These are phyloP conservation scores for Tillandsia fasciculata DNA, from an alignment of 176 grass and related monocot species.

Conservation along the genomic window DNA sequence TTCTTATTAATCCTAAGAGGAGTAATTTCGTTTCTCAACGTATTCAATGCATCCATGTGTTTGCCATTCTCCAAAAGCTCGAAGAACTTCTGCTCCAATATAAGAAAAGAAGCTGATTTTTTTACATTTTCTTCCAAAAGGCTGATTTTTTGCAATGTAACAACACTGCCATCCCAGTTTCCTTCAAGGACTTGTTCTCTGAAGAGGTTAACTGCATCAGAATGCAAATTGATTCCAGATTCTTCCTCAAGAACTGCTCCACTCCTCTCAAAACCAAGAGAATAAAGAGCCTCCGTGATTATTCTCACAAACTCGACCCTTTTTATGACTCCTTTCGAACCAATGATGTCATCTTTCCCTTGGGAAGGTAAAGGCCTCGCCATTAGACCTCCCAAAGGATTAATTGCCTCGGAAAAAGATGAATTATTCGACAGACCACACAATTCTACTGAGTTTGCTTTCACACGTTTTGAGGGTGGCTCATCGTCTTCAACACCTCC, in stretches of 20 bases:
- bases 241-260: conserved; percentile 89
- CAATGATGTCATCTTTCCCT: conserved; percentile 73
- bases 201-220: conserved; percentile 46
- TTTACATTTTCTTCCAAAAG: conserved; percentile 47
- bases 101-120: conserved; percentile 63
- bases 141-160: conserved; percentile 75
- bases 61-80: conserved; percentile 66
- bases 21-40: conserved; percentile 60
- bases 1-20: conserved; percentile 64
- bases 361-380: conserved; percentile 83
- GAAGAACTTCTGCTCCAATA: conserved; percentile 91
- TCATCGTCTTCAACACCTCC: conserved; percentile 95
- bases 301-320: conserved; percentile 95
- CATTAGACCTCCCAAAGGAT: conserved; percentile 93
- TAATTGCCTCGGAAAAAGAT: conserved; percentile 32
- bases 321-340: conserved; percentile 79
- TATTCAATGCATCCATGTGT: conserved; percentile 57
- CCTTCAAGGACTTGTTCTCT: conserved; percentile 72
- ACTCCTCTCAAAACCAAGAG: conserved; percentile 81
- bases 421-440: conserved; percentile 35
- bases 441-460: conserved; percentile 59
- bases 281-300: conserved; percentile 80
- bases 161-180: conserved; percentile 61
- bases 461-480: conserved; percentile 71
- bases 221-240: conserved; percentile 75